These are phyloP conservation scores for Phellinidium pouzarii DNA, from an alignment of 1,284 basidiomycete species.

Conservation along the genomic window DNA sequence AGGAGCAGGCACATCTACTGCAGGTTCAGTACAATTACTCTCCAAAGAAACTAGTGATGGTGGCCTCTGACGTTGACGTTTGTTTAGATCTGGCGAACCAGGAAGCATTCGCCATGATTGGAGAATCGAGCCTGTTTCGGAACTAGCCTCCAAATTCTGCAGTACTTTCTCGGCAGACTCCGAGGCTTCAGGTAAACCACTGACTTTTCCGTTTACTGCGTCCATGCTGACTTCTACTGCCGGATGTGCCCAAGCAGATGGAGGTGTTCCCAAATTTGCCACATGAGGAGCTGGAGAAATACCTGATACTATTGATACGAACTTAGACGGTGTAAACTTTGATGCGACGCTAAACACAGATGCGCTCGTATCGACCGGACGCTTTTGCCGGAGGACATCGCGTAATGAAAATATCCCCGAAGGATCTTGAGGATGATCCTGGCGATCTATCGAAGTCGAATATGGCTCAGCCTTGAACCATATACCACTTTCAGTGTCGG, in stretches of 20 bases:
- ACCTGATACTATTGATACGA: conserved; percentile 17
- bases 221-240: conserved; percentile 49
- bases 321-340: conserved; percentile 17
- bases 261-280: conserved; percentile 27
- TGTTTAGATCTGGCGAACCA: background rate
- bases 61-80: background rate
- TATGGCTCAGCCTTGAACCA: conserved; percentile 59
- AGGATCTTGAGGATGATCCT: conserved; percentile 54
- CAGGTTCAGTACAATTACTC: background rate
- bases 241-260: conserved; percentile 51
- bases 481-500: conserved; percentile 48
- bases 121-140: background rate
- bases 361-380: conserved; percentile 23
- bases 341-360: conserved; percentile 25
- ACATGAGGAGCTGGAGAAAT: conserved; percentile 25
- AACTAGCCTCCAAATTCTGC: conserved; percentile 38
- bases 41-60: background rate
- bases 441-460: conserved; percentile 52
- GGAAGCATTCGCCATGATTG: background rate
- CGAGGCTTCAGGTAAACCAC: conserved; percentile 30
- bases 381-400: conserved; percentile 50
- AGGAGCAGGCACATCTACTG: background rate
- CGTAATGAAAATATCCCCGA: conserved; percentile 50
- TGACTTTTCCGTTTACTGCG: conserved; percentile 45
- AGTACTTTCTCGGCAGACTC: conserved; percentile 42